Evolutionary conservation across 108 stramenopile genomes (phyloP), one percentile per base, ranked within the genome.

Genomic region (Pseudonitzschia multiseries): DNA sequence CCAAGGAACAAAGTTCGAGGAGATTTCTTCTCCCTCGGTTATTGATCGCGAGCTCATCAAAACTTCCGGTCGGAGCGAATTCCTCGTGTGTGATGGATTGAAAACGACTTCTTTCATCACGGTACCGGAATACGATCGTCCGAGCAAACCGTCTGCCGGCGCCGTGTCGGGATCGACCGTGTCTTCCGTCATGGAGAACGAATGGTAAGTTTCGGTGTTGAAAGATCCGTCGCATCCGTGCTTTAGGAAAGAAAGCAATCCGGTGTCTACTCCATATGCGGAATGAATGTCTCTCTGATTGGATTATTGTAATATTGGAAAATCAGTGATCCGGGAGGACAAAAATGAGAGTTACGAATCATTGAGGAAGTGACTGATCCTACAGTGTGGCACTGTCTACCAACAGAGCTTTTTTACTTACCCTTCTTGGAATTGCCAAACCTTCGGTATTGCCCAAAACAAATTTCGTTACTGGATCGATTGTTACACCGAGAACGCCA

Each of bases 221-320:
- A 62, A 62, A 17, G 1, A 17, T 20, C 61, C 61, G 36, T 62
- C 5, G 40, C 61, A 62, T 40, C 61, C 61, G 20, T 62, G 61
- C n/a, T 33, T 62, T 13, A 62, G 32, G 61, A 62, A 62, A 13
- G 61, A 62, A 40, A 62, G 61, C 36, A 62, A 62, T 62, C 61
- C 61, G 17, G 28, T 40, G 15, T 62, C 61, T 17, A 62, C 61
- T 21, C 61, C 15, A 33, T 62, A 62, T n/a, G 61, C n/a, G 15
- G 61, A 40, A 20, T 62, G 32, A n/a, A 33, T 33, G 1, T 31
- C 61, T 40, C 61, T 15, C 61, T 62, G 61, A 59, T 59, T 31
- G 24, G 24, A 59, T 59, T 59, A 24, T 4, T 54, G 6, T 21
- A 54, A 13, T 27, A 15, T 59, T 62, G 61, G 29, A 26, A 62